Percentiles rank a stretch among this genome's conserved stretches.
Evolutionary conservation across 352 stramenopile genomes (phyloP).

Genomic region (Globisporangium yorkense): DNA sequence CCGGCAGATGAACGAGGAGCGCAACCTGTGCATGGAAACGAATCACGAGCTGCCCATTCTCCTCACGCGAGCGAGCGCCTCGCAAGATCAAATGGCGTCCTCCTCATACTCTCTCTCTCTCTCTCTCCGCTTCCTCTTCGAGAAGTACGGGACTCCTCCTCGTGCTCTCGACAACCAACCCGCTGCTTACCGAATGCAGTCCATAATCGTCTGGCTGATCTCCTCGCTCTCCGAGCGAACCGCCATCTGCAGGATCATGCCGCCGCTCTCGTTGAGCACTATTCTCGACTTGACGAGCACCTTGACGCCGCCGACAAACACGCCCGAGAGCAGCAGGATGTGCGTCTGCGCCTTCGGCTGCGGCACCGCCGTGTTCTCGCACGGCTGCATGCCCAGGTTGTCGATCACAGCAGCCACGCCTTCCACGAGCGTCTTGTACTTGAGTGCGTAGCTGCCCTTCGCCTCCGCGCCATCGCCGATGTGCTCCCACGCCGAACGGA

Average conservation of each 20-base stretch:
- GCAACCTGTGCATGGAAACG: background rate
- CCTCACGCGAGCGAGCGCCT: background rate
- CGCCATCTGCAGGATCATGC: conserved; percentile 95
- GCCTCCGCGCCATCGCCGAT: conserved; percentile 93
- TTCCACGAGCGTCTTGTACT: conserved; percentile 97
- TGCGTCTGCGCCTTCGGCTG: conserved; percentile 92
- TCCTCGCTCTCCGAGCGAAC: conserved; percentile 92
- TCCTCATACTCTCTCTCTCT: background rate
- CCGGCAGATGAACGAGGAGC: background rate
- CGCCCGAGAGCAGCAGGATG: conserved; percentile 94
- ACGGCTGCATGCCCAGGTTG: conserved; percentile 97
- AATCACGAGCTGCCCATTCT: background rate
- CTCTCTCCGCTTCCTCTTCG: background rate
- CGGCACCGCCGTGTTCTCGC: conserved; percentile 90
- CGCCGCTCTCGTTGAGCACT: conserved; percentile 85
- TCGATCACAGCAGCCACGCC: conserved; percentile 94
- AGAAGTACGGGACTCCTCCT: background rate
- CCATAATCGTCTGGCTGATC: conserved; percentile 95
- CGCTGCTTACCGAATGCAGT: conserved; percentile 91
- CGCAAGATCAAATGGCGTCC: background rate
- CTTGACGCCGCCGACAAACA: conserved; percentile 94
- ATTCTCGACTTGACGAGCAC: conserved; percentile 96
- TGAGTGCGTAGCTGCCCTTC: conserved; percentile 94
- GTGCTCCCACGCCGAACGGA: conserved; percentile 95
- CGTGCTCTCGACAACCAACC: background rate